phyloP scores from a whole-genome alignment of 805 yeast genomes.

The Cyberlindnera maritima region DNA sequence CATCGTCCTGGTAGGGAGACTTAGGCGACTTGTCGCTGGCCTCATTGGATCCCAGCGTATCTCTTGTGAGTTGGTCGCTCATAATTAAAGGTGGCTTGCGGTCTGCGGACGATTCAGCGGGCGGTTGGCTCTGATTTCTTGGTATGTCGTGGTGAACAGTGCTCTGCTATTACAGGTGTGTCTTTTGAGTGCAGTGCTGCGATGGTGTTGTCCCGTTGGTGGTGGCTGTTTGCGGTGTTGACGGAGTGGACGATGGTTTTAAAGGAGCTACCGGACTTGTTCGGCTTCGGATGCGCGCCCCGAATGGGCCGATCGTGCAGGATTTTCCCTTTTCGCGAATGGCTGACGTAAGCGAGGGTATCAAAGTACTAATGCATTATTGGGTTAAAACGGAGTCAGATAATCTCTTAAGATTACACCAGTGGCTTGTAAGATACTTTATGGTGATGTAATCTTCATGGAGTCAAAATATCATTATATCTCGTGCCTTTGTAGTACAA shows the following conservation, averaged over 20 bases:
- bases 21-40: not conserved
- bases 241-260: not conserved
- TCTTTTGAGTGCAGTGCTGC: not conserved
- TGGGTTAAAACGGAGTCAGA: too few relatives aligned
- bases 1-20: not conserved
- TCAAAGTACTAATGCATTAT: too few relatives aligned
- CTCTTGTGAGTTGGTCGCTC: not conserved
- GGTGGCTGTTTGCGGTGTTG: not conserved
- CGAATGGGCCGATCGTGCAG: not conserved
- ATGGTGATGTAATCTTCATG: too few relatives aligned
- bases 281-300: slow-evolving; percentile 1
- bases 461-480: too few relatives aligned
- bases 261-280: slow-evolving; percentile 12
- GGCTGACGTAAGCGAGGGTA: not conserved
- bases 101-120: not conserved
- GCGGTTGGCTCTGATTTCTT: not conserved
- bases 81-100: not conserved
- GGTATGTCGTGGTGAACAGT: not conserved
- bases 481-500: too few relatives aligned
- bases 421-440: too few relatives aligned
- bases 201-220: not conserved
- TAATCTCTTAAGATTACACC: too few relatives aligned
- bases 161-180: not conserved
- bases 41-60: not conserved
- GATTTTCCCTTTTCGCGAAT: too few relatives aligned